Conservation (phyloP, 768 basidiomycete species). For the Cytidiella melzeri region DNA sequence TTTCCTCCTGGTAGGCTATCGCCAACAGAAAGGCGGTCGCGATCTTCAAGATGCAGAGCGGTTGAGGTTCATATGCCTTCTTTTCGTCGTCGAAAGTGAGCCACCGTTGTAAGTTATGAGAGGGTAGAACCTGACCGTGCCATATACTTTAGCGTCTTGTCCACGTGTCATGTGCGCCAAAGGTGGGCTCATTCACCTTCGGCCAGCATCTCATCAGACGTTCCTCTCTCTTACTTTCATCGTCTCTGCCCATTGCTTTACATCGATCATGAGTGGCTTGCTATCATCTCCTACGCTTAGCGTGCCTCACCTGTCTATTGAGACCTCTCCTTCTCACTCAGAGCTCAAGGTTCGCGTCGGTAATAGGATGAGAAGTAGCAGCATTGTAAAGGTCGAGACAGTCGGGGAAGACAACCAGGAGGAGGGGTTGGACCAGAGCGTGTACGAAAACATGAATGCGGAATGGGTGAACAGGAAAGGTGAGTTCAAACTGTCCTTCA, state of each 20-base stretch:
- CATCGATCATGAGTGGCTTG: constrained; percentile 15
- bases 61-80: too few relatives aligned
- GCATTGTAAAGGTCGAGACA: constrained; percentile 82
- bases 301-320: constrained; percentile 40
- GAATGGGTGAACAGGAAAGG: constrained; percentile 95
- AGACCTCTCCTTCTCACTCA: constrained; percentile 20
- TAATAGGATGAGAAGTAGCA: constrained; percentile 43
- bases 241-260: too few relatives aligned
- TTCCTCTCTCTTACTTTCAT: too few relatives aligned
- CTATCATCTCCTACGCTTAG: constrained; percentile 25
- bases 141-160: too few relatives aligned
- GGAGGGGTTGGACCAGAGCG: constrained; percentile 71
- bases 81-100: too few relatives aligned
- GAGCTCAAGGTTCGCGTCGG: constrained; percentile 19
- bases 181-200: too few relatives aligned
- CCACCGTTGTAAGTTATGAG: too few relatives aligned
- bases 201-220: too few relatives aligned
- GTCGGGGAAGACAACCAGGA: constrained; percentile 68
- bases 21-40: not conserved
- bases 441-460: constrained; percentile 81
- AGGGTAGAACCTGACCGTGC: too few relatives aligned
- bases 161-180: too few relatives aligned
- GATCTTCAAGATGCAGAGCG: too few relatives aligned
- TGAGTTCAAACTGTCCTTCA: constrained; percentile 23
- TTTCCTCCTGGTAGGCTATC: not conserved